Percentiles rank a stretch among this genome's conserved stretches.
These are phyloP conservation scores for Sungouiozyma ichnusensis DNA, from an alignment of 805 yeast genomes.

Conservation along the genomic window DNA sequence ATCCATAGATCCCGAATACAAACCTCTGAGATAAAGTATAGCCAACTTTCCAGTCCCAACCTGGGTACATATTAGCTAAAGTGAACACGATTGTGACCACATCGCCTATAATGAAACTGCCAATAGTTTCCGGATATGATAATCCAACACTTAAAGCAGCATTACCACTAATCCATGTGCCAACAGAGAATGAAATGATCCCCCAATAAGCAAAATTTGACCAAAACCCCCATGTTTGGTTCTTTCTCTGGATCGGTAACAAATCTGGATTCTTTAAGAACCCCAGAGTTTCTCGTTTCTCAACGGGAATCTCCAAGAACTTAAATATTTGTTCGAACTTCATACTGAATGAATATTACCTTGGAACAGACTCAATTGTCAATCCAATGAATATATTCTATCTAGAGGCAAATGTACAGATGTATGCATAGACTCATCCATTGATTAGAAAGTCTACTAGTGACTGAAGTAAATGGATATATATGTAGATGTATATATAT, in stretches of 20 bases:
- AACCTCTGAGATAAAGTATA: slow-evolving; percentile 37
- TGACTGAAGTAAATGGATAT: too few relatives aligned
- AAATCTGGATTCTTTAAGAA: slow-evolving; percentile 29
- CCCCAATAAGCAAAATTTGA: slow-evolving; percentile 38
- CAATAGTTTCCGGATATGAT: slow-evolving; percentile 36
- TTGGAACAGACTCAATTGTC: too few relatives aligned
- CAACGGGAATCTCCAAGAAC: slow-evolving; percentile 25
- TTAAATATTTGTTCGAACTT: slow-evolving; percentile 4
- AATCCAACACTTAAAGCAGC: slow-evolving; percentile 37
- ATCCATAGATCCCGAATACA: slow-evolving; percentile 38
- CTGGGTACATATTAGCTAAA: slow-evolving; percentile 38
- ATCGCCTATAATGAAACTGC: slow-evolving; percentile 38
- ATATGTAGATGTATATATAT: too few relatives aligned
- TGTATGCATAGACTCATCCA: too few relatives aligned
- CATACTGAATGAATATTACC: background rate
- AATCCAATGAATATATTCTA: background rate
- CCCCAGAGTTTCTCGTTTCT: slow-evolving; percentile 22
- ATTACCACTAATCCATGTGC: slow-evolving; percentile 38
- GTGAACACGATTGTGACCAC: slow-evolving; percentile 35
- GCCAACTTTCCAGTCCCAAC: slow-evolving; percentile 40
- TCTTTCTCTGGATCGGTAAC: slow-evolving; percentile 17
- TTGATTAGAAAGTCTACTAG: too few relatives aligned
- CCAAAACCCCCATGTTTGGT: slow-evolving; percentile 33
- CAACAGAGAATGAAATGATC: slow-evolving; percentile 34
- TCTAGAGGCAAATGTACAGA: background rate